Base-by-base conservation (phyloP, 2,329 filamentous ascomycete species). In the Trichoderma hamatum region DNA sequence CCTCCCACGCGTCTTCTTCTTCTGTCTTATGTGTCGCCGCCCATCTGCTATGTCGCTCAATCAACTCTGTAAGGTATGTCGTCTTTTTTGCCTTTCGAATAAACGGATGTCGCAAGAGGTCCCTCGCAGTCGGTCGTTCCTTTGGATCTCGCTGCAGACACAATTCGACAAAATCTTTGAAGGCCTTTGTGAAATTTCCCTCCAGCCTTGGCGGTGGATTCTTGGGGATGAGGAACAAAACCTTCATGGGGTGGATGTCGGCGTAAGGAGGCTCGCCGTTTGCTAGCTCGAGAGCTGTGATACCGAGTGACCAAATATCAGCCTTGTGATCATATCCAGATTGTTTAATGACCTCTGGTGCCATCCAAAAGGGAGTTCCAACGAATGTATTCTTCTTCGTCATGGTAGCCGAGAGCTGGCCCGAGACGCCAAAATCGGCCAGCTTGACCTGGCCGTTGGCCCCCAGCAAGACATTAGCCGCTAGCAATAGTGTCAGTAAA, bases 301-400 rank as follows among this genome's bases (percentile, higher is more conserved):
- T 97, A 49, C 95, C 95, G 21, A 97, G 84, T 1, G 95, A 97
- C 95, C 95, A 98, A 69, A 98, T 97, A 77, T 98, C 95, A 55
- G 95, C 95, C 82, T 97, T 97, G 82, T 97, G 93, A 79, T 97
- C 95, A 82, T 98, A 97, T 60, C 95, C 95, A 69, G 94, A 97
- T 80, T 99, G 95, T 82, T 97, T 97, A 80, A 99, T 99, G 67
- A 98, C 95, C 81, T 99, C 95, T 13, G 95, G 95, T 3, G 96
- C 95, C 95, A 99, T 99, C 96, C 96, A 99, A 79, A 98, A 99
- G 1, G 96, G 95, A 0, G 95, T 98, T 39, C 96, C 96, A 36
- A 99, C 95, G 79, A 98, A 99, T 0, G 95, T 98, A 78, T 98
- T 98, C 83, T 98, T 98, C 85, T 98, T 98, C 71, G 95, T 97